Evolutionary conservation across 164 flowering plant genomes (phyloP).

Genomic region (Pachysandra terminalis): DNA sequence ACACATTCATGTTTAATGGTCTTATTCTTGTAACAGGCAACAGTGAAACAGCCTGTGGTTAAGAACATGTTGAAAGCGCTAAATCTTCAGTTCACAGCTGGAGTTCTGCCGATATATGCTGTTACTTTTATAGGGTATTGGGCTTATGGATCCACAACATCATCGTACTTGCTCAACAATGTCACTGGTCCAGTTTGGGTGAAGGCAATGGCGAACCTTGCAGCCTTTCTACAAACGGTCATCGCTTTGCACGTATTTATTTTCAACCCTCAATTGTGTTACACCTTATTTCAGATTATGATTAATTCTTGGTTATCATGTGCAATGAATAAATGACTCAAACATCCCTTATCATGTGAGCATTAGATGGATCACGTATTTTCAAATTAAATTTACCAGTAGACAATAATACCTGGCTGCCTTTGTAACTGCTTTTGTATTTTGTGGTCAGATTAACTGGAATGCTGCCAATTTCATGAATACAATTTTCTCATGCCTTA

Average conservation of each 20-base stretch:
- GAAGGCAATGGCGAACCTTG: constrained; percentile 57
- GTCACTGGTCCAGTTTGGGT: constrained; percentile 80
- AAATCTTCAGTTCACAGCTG: constrained; percentile 69
- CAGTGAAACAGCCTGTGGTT: constrained; percentile 73
- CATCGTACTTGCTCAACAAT: constrained; percentile 70
- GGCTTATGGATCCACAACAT: constrained; percentile 78
- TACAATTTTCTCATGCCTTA: background rate
- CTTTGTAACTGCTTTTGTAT: too few relatives aligned
- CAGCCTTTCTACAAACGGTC: constrained; percentile 79
- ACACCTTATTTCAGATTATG: background rate
- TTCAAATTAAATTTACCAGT: too few relatives aligned
- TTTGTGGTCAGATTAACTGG: too few relatives aligned
- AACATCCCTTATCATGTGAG: background rate
- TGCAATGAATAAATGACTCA: background rate
- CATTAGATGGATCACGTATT: background rate
- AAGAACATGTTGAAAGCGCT: constrained; percentile 81
- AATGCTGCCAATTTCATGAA: too few relatives aligned
- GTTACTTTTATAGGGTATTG: constrained; percentile 78
- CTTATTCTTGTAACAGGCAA: constrained; percentile 54
- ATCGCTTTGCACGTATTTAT: constrained; percentile 73
- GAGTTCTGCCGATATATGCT: constrained; percentile 68
- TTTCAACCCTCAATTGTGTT: constrained; percentile 8
- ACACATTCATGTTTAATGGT: too few relatives aligned
- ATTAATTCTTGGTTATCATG: background rate
- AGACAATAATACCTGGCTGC: too few relatives aligned